A percentile compares a stretch with the other conserved stretches of the same genome.
These are phyloP conservation scores for Hyphopichia homilentoma DNA, from an alignment of 805 yeast species.

Conservation along the genomic window DNA sequence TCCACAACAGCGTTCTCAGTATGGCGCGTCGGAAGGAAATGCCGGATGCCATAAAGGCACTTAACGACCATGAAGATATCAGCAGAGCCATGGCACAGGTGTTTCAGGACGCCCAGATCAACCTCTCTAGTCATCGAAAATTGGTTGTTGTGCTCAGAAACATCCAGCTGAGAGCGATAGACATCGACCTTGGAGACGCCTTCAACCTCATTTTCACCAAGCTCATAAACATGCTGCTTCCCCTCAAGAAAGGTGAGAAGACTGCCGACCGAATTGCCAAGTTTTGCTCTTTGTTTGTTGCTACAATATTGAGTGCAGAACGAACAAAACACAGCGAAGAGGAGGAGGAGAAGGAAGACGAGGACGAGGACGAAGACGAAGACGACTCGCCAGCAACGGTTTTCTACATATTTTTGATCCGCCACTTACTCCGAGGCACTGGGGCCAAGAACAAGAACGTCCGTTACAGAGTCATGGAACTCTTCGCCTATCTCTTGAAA, in stretches of 20 bases:
- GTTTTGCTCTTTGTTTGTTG: constrained; percentile 57
- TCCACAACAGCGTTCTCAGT: too few relatives aligned
- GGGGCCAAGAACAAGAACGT: constrained; percentile 75
- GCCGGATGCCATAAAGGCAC: constrained; percentile 13
- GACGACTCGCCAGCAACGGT: constrained; percentile 37
- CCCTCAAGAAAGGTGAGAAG: constrained; percentile 63
- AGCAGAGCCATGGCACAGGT: constrained; percentile 53
- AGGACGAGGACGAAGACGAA: constrained; percentile 36
- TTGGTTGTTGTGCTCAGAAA: constrained; percentile 61
- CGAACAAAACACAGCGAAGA: constrained; percentile 22
- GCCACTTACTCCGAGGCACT: constrained; percentile 72
- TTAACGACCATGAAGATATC: constrained; percentile 19
- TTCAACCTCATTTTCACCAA: constrained; percentile 61
- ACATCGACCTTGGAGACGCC: constrained; percentile 49
- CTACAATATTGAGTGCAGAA: constrained; percentile 30
- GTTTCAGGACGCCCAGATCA: constrained; percentile 75
- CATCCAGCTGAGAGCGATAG: constrained; percentile 53
- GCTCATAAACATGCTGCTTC: constrained; percentile 60
- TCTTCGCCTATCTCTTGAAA: constrained; percentile 67
- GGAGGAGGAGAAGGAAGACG: constrained; percentile 11
- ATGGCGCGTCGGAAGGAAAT: background rate
- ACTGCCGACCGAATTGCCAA: constrained; percentile 76
- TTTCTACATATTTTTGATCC: constrained; percentile 58
- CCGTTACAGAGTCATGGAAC: constrained; percentile 74
- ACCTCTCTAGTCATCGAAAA: constrained; percentile 74